phyloP scores from a whole-genome alignment of 345 rosid genomes.

The Bruguiera gymnorhiza region DNA sequence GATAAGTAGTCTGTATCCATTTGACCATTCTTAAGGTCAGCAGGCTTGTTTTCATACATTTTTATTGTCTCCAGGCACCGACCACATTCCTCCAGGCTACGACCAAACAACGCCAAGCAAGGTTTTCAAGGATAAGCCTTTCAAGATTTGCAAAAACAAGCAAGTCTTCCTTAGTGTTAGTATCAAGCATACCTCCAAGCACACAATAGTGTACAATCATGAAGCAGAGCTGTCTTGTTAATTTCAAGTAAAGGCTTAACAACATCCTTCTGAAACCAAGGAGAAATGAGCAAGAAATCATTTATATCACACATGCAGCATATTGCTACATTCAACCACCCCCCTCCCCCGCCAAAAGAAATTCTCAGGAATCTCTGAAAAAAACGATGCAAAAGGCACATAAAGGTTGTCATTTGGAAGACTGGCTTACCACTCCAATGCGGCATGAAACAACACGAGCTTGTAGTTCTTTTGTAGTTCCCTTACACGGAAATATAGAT shows the following conservation, averaged over 20 bases:
- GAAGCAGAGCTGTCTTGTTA: constrained; percentile 75
- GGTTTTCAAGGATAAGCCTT: not conserved
- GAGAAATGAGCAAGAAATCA: constrained; percentile 3
- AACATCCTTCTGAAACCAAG: constrained; percentile 60
- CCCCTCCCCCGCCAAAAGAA: not conserved
- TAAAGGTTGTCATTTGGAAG: constrained; percentile 6
- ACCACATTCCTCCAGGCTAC: constrained; percentile 91
- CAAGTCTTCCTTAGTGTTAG: not conserved
- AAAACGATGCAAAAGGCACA: not conserved
- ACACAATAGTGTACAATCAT: constrained; percentile 84
- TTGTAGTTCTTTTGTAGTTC: constrained; percentile 84
- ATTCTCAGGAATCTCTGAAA: not conserved
- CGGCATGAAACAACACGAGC: constrained; percentile 83
- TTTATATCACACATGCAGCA: not conserved
- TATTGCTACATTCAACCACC: not conserved
- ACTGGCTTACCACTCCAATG: constrained; percentile 73
- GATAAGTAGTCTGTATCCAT: constrained; percentile 89
- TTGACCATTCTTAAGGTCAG: constrained; percentile 91
- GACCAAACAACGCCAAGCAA: constrained; percentile 15
- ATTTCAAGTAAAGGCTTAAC: constrained; percentile 80
- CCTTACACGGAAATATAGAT: constrained; percentile 82
- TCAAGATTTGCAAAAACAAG: not conserved
- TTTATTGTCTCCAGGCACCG: constrained; percentile 96
- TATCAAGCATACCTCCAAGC: constrained; percentile 63
- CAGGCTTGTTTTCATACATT: constrained; percentile 90